These are phyloP conservation scores for Citrus unshiu DNA, from an alignment of 345 rosid genomes.

Conservation along the genomic window DNA sequence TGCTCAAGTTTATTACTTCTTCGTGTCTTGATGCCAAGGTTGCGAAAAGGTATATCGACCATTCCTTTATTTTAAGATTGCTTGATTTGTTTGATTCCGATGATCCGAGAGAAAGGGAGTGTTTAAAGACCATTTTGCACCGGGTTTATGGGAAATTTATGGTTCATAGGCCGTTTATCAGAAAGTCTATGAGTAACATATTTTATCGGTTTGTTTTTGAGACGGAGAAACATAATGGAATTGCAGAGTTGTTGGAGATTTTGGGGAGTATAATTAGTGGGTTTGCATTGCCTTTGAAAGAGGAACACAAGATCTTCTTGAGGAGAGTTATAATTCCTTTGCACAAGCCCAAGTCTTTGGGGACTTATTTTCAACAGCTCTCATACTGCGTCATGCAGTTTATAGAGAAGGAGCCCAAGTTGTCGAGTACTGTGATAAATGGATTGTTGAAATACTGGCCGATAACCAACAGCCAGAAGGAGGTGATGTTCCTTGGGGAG, in stretches of 20 bases:
- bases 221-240: conserved; percentile 78
- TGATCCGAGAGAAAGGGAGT: conserved; percentile 86
- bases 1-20: conserved; percentile 71
- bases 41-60: conserved; percentile 82
- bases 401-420: conserved; percentile 78
- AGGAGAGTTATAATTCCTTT: conserved; percentile 80
- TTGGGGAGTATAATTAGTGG: conserved; percentile 84
- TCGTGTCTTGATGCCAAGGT: conserved; percentile 66
- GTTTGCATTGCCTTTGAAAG: conserved; percentile 81
- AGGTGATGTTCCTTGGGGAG: conserved; percentile 83
- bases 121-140: conserved; percentile 71
- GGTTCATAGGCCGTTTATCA: conserved; percentile 85
- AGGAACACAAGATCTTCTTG: conserved; percentile 87
- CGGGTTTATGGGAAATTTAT: conserved; percentile 78
- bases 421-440: conserved; percentile 54
- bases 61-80: conserved; percentile 70
- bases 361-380: conserved; percentile 73
- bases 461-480: conserved; percentile 80
- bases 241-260: conserved; percentile 80
- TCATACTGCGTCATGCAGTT: conserved; percentile 76
- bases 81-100: conserved; percentile 79
- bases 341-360: conserved; percentile 83
- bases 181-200: conserved; percentile 73
- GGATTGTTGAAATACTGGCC: conserved; percentile 88
- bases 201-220: conserved; percentile 73